Base-by-base conservation (phyloP, 1,284 basidiomycete genomes). In the Somion occarium region DNA sequence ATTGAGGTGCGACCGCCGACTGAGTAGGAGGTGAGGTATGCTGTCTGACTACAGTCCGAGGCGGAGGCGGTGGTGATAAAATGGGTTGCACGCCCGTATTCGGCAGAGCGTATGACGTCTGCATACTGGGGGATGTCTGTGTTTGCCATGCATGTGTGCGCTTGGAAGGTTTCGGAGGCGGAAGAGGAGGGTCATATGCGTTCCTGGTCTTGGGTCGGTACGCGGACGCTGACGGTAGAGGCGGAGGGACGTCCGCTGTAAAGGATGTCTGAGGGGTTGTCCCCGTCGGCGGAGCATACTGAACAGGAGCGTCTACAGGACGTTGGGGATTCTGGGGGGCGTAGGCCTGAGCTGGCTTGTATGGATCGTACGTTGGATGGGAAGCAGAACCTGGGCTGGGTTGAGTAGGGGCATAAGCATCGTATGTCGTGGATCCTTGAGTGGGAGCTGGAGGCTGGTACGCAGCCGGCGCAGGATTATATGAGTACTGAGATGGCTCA, bases 101-200 rank as follows among this genome's bases (percentile, higher is more conserved):
- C n/a, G 53, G 50, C 23, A 54, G 38, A 20, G 12, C 23, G 19
- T 34, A 26, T 46, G 44, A 27, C 13, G 44, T 20, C 5, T 25
- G 12, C 18, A 48, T 48, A 4, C 48, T 19, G 20, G 59, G 53
- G 19, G 60, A 57, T 1, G 44, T 38, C 19, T 51, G 26, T 12
- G 55, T 39, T n/a, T 57, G 60, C 47, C 58, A 56, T n/a, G 67
- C 59, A 34, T 63, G 61, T 15, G 61, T 62, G 49, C 74, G 73
- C 46, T 74, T 73, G 24, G 68, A 66, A 13, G 73, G 67, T 60
- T 76, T 80, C 18, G 74, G 70, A 3, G 77, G 72, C 19, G 80
- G 83, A 50, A 91, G 76, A 23, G 88, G 88, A 13, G 88, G 88
- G 56, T 91, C 88, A 59, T 91, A 91, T 1, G 89, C 88, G 59